phyloP scores from a whole-genome alignment of 2,329 filamentous ascomycete genomes.

The Ceratocystis destructans region DNA sequence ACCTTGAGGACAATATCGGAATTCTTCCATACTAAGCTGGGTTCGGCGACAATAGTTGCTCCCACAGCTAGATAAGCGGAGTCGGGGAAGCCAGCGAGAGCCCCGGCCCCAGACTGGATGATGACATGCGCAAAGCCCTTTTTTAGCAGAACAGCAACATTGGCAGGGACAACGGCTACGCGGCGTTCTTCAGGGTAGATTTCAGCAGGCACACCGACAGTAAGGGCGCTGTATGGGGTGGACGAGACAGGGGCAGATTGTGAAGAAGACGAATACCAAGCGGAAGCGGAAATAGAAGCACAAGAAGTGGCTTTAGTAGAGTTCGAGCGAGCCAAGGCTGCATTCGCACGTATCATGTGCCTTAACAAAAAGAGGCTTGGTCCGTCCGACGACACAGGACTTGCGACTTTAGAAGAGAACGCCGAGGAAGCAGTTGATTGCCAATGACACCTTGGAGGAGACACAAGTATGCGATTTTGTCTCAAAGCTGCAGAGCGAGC shows the following conservation, averaged over 20 bases:
- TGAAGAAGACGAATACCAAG: neutral
- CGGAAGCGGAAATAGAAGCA: neutral
- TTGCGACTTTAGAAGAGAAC: neutral
- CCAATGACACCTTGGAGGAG: neutral
- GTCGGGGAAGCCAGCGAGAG: conserved; percentile 62
- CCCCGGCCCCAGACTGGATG: conserved; percentile 68
- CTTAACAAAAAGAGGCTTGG: neutral
- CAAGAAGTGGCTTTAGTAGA: conserved; percentile 28
- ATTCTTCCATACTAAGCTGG: conserved; percentile 54
- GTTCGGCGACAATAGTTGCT: conserved; percentile 57
- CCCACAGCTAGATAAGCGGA: conserved; percentile 64
- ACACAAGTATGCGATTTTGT: neutral
- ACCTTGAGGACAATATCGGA: conserved; percentile 78
- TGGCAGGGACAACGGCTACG: conserved; percentile 72
- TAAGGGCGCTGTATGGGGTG: conserved; percentile 56
- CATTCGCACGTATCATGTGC: neutral
- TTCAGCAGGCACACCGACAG: conserved; percentile 67
- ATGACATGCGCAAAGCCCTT: conserved; percentile 70
- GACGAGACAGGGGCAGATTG: conserved; percentile 28
- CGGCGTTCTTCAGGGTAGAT: conserved; percentile 66
- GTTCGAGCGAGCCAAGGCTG: conserved; percentile 22
- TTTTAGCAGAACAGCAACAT: conserved; percentile 68
- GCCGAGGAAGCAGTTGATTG: neutral
- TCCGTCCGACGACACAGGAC: neutral
- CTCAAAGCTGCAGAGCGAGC: neutral